phyloP scores from a whole-genome alignment of 1,284 basidiomycete species.

The Pseudozyma sp. region DNA sequence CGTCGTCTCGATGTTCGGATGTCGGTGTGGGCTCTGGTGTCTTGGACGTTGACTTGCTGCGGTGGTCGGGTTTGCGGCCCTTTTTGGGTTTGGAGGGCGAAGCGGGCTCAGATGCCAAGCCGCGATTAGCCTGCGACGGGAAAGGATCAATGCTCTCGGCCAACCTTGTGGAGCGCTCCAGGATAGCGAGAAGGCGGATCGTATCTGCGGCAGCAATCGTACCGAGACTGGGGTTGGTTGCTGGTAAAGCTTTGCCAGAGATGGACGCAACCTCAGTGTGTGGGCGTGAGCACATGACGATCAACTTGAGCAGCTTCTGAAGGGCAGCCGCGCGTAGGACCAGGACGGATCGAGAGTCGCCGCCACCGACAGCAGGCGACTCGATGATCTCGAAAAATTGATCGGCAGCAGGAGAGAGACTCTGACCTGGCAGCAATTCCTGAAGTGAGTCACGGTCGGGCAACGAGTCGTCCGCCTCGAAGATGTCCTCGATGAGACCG shows the following conservation, averaged over 20 bases:
- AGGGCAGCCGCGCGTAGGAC: conserved; percentile 40
- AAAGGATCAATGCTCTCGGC: conserved; percentile 48
- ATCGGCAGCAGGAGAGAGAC: conserved; percentile 76
- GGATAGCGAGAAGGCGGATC: conserved; percentile 39
- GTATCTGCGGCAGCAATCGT: conserved; percentile 35
- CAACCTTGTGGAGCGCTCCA: conserved; percentile 48
- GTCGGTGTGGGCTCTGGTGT: conserved; percentile 27
- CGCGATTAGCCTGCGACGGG: conserved; percentile 26
- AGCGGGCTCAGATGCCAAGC: conserved; percentile 12
- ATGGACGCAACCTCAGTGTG: conserved; percentile 25
- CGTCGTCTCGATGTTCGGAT: not conserved
- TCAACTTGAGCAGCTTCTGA: conserved; percentile 46
- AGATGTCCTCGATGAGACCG: conserved; percentile 81
- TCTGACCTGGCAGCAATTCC: conserved; percentile 73
- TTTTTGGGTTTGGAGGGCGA: conserved; percentile 37
- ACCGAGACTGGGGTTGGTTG: conserved; percentile 15
- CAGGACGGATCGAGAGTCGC: conserved; percentile 19
- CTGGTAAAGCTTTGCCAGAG: conserved; percentile 18
- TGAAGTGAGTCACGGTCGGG: conserved; percentile 75
- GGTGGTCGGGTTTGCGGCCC: conserved; percentile 16
- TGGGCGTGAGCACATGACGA: conserved; percentile 36
- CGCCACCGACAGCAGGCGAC: conserved; percentile 24
- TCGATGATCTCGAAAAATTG: conserved; percentile 69
- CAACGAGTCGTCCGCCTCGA: conserved; percentile 86
- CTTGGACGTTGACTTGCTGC: conserved; percentile 26